Evolutionary conservation across 495 filamentous ascomycete species (phyloP).

Genomic region (Trichoderma virens): DNA sequence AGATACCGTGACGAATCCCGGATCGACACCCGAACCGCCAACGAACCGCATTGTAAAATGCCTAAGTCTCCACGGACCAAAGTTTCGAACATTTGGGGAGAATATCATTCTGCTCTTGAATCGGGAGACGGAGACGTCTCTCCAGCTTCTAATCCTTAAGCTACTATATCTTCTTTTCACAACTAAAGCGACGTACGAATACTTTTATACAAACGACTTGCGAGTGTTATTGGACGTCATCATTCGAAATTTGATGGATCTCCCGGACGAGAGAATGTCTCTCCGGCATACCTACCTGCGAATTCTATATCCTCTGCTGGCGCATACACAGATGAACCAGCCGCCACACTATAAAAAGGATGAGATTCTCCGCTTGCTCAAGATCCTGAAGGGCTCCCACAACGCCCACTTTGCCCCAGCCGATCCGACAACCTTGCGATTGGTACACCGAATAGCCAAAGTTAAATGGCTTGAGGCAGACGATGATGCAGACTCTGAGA

Average conservation of each 20-base stretch:
- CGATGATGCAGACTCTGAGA: slow-evolving; percentile 32
- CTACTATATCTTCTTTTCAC: slow-evolving; percentile 92
- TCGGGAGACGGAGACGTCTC: slow-evolving; percentile 85
- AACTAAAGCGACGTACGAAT: slow-evolving; percentile 83
- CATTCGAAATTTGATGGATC: slow-evolving; percentile 88
- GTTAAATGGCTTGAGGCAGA: slow-evolving; percentile 63
- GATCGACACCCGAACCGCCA: slow-evolving; percentile 39
- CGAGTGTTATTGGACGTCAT: slow-evolving; percentile 93
- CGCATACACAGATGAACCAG: slow-evolving; percentile 79
- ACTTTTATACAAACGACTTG: slow-evolving; percentile 97
- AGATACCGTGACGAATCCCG: slow-evolving; percentile 45
- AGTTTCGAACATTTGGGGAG: slow-evolving; percentile 92
- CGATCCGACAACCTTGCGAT: slow-evolving; percentile 79
- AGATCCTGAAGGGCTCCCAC: slow-evolving; percentile 50
- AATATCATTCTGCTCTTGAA: slow-evolving; percentile 96
- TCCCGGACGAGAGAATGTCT: slow-evolving; percentile 71
- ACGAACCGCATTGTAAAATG: slow-evolving; percentile 93
- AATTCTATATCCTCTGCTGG: slow-evolving; percentile 81
- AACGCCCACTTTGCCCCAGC: slow-evolving; percentile 82
- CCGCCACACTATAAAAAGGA: slow-evolving; percentile 86
- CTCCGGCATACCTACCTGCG: slow-evolving; percentile 96
- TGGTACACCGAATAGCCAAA: slow-evolving; percentile 71
- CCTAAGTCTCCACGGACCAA: slow-evolving; percentile 66
- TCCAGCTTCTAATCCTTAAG: slow-evolving; percentile 92
- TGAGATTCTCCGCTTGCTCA: slow-evolving; percentile 70